A percentile compares a stretch with the other conserved stretches of the same genome.
Evolutionary conservation across 768 basidiomycete genomes (phyloP).

Genomic region (Lactarius hatsudake): DNA sequence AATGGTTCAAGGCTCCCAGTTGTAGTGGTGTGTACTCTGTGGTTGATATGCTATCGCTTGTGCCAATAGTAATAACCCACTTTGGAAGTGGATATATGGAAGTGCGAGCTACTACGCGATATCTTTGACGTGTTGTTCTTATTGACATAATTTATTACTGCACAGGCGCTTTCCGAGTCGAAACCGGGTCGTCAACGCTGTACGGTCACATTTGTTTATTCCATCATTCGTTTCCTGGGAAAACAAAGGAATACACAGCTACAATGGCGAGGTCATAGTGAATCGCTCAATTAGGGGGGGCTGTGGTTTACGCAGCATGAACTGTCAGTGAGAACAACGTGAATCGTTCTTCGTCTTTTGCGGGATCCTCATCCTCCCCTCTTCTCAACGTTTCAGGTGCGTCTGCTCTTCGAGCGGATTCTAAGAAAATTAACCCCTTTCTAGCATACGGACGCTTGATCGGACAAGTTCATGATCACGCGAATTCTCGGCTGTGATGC

Average conservation of each 20-base stretch:
- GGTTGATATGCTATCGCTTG: background rate
- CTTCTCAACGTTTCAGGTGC: constrained; percentile 13
- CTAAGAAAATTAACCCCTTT: background rate
- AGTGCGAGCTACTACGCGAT: constrained; percentile 10
- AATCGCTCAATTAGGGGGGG: constrained; percentile 27
- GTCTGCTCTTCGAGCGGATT: background rate
- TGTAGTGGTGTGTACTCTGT: constrained; percentile 25
- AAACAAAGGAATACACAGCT: background rate
- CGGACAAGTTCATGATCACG: too few relatives aligned
- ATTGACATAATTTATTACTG: background rate
- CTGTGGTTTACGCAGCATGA: constrained; percentile 31
- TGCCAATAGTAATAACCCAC: background rate
- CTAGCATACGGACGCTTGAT: too few relatives aligned
- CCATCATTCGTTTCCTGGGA: too few relatives aligned
- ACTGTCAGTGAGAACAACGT: constrained; percentile 25
- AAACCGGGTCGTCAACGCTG: background rate
- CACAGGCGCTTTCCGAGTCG: background rate
- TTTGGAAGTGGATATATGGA: constrained; percentile 30
- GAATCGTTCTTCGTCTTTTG: background rate
- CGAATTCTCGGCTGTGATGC: too few relatives aligned
- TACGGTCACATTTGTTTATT: background rate
- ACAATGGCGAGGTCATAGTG: constrained; percentile 23
- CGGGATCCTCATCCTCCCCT: background rate
- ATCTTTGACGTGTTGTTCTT: background rate
- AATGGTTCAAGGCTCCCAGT: constrained; percentile 25